Evolutionary conservation across 768 basidiomycete species (phyloP), one percentile per base, ranked within the genome.

Genomic region (Tulasnella sp.): DNA sequence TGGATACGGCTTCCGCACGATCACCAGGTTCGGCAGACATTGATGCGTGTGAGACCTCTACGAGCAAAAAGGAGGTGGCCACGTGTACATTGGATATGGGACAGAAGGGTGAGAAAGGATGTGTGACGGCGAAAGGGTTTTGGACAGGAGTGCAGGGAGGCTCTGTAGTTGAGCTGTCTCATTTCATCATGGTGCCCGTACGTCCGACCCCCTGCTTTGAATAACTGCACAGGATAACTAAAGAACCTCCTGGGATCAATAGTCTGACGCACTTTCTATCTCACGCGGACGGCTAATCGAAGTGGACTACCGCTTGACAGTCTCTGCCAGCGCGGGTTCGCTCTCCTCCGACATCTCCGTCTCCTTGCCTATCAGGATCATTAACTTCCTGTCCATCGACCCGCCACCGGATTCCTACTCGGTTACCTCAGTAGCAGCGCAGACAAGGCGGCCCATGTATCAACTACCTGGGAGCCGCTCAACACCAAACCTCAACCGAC

Each of bases 311-410:
- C 73, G 74, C 2, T 73, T 94, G 61, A 80, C 79, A 51, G 79
- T 89, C 27, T 78, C 78, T 4, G 69, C 85, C 41, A 78, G 77
- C 63, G 75, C 79, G 5, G 84, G 84, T 9, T 69, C 78, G 15
- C 70, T 84, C 22, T 73, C 78, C 1, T 74, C 84, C 9, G 83
- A 87, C 56, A 73, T 90, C 29, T 76, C 78, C 56, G 84, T 85
- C 60, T 80, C 80, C 21, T 68, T 92, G 8, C 92, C 92, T 0
- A 72, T 92, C 63, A 76, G 78, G 17, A 80, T 93, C 65, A 75
- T 92, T 72, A 92, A 85, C 67, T 87, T 89, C 71, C 70, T 92
- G 27, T 92, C 91, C 11, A 74, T 96, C 63, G 89, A 93, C 68
- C 87, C 89, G 21, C 85, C 84, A 11, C 83, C 83, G 9, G 45